phyloP scores from a whole-genome alignment of 768 basidiomycete species.

The Vararia minispora region DNA sequence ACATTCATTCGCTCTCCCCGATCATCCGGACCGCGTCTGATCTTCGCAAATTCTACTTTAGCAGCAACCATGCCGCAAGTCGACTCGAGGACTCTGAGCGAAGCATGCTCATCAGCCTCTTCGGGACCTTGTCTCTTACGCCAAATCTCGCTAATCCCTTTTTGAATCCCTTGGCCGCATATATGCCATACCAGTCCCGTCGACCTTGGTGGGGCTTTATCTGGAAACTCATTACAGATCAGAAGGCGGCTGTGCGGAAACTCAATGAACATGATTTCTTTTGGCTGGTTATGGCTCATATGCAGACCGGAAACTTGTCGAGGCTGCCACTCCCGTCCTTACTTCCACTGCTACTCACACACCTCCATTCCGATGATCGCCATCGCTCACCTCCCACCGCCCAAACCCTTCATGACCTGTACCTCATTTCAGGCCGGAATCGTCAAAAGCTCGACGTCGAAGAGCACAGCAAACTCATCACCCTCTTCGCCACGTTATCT shows the following conservation, averaged over 20 bases:
- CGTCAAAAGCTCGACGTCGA: no score
- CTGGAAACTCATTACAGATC: constrained; percentile 32
- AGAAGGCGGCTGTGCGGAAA: constrained; percentile 23
- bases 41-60: constrained; percentile 10
- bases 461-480: no score
- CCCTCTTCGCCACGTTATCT: no score
- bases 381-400: no score
- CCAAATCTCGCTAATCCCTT: constrained; percentile 15
- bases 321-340: neutral
- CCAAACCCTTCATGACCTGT: no score
- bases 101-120: constrained; percentile 32
- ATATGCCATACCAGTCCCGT: constrained; percentile 14
- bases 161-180: constrained; percentile 21
- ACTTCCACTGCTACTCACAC: neutral
- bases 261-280: constrained; percentile 38
- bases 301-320: neutral
- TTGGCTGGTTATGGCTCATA: constrained; percentile 45
- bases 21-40: no score
- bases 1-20: no score
- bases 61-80: constrained; percentile 23
- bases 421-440: no score
- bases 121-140: constrained; percentile 41
- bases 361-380: no score
- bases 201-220: constrained; percentile 40
- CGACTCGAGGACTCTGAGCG: constrained; percentile 26